Percentiles rank a stretch among this genome's conserved stretches.
Conservation (phyloP, 106 monocot genomes). For the Vanilla planifolia region DNA sequence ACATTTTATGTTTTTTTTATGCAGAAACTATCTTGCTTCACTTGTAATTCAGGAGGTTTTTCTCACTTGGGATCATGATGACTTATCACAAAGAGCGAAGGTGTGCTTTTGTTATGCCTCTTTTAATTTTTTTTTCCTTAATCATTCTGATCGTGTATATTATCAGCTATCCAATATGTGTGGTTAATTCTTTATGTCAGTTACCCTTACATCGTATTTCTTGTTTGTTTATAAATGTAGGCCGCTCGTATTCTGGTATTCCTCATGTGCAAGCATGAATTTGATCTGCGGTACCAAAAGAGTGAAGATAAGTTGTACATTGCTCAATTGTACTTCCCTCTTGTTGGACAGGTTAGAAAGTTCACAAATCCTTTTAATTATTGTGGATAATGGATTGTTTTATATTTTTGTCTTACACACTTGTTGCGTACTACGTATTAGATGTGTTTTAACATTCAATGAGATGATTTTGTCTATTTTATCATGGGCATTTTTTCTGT, state of each 20-base stretch:
- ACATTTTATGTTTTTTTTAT: slow-evolving; percentile 1
- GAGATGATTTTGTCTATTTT: background rate
- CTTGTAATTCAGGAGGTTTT: slow-evolving; percentile 97
- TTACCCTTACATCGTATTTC: background rate
- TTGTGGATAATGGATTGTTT: background rate
- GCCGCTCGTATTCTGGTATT: slow-evolving; percentile 95
- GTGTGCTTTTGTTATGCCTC: slow-evolving; percentile 28
- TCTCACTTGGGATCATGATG: slow-evolving; percentile 98
- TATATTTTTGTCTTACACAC: background rate
- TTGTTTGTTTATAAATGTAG: slow-evolving; percentile 24
- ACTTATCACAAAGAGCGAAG: slow-evolving; percentile 79
- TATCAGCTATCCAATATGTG: background rate
- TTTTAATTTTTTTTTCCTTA: background rate
- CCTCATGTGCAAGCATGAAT: slow-evolving; percentile 99
- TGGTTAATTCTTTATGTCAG: background rate
- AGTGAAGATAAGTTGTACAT: slow-evolving; percentile 94
- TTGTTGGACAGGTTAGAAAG: slow-evolving; percentile 81
- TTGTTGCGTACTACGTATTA: too few species aligned
- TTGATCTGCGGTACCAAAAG: slow-evolving; percentile 96
- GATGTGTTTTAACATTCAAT: too few species aligned
- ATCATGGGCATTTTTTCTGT: too few species aligned
- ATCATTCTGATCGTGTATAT: background rate
- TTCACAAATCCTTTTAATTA: background rate
- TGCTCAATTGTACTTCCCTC: slow-evolving; percentile 92
- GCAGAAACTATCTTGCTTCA: slow-evolving; percentile 96